Evolutionary conservation across 331 rosid genomes (phyloP).

Genomic region (Phaseolus coccineus): DNA sequence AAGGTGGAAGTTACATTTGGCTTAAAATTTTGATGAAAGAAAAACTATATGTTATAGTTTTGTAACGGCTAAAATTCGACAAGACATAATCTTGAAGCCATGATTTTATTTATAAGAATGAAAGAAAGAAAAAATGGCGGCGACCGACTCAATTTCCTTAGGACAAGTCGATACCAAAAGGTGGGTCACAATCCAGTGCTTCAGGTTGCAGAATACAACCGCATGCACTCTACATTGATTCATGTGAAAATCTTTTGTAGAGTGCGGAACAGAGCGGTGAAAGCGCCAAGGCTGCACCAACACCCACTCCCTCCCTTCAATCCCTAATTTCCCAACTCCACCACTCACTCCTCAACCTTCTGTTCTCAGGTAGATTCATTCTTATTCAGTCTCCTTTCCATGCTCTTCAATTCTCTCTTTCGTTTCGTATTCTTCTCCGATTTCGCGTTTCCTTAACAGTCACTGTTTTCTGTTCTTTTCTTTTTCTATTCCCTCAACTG

Average conservation of each 20-base stretch:
- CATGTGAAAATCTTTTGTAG: constrained; percentile 16
- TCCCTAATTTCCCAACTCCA: constrained; percentile 38
- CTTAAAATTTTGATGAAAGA: too few relatives aligned
- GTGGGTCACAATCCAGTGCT: constrained; percentile 27
- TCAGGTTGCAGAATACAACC: not conserved
- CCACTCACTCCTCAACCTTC: constrained; percentile 25
- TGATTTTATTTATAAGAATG: not conserved
- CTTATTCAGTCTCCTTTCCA: not conserved
- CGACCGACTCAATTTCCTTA: constrained; percentile 28
- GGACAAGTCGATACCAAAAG: not conserved
- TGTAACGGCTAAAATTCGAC: too few relatives aligned
- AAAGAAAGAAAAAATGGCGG: not conserved
- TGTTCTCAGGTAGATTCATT: constrained; percentile 18
- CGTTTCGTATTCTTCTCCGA: constrained; percentile 21
- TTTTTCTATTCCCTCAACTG: not conserved
- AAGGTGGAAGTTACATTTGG: too few relatives aligned
- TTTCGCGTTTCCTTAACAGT: not conserved
- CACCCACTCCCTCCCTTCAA: constrained; percentile 35
- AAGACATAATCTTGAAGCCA: too few relatives aligned
- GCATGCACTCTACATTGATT: constrained; percentile 30
- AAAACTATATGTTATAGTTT: too few relatives aligned
- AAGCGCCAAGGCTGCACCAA: constrained; percentile 40
- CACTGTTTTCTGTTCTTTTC: not conserved
- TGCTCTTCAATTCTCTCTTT: not conserved
- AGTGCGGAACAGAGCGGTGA: constrained; percentile 31